phyloP scores from a whole-genome alignment of 768 basidiomycete genomes.

The Panaeolus papilionaceus region DNA sequence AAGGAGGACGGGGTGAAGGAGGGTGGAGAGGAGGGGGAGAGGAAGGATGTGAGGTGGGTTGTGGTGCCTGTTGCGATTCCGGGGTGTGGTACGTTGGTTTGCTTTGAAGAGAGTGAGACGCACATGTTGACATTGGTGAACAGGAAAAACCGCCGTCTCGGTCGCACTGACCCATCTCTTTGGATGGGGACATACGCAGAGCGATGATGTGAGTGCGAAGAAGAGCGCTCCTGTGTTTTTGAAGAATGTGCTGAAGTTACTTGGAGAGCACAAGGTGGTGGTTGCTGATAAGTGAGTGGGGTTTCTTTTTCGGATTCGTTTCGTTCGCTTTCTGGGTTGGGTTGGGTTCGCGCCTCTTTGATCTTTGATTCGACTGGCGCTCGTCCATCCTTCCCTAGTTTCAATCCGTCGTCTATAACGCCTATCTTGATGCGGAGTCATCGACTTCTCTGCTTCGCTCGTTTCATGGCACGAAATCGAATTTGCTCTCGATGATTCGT shows the following conservation, averaged over 20 bases:
- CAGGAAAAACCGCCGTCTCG: slow-evolving; percentile 88
- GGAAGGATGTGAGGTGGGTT: slow-evolving; percentile 50
- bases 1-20: not conserved
- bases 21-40: slow-evolving; percentile 1
- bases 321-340: not conserved
- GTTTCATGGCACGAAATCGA: too few relatives aligned
- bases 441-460: too few relatives aligned
- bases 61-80: slow-evolving; percentile 91
- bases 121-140: too few relatives aligned
- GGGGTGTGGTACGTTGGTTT: slow-evolving; percentile 76
- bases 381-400: too few relatives aligned
- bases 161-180: slow-evolving; percentile 84
- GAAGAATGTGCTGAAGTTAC: slow-evolving; percentile 68
- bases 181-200: slow-evolving; percentile 90
- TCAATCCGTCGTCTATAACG: too few relatives aligned
- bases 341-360: too few relatives aligned
- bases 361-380: too few relatives aligned
- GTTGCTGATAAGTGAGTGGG: slow-evolving; percentile 87
- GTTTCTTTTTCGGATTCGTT: slow-evolving; percentile 16
- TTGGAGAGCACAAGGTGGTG: slow-evolving; percentile 76
- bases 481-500: too few relatives aligned
- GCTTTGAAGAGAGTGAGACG: too few relatives aligned
- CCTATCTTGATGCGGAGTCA: too few relatives aligned
- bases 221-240: slow-evolving; percentile 60
- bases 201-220: slow-evolving; percentile 85